Conservation (phyloP, 768 basidiomycete genomes). For the Lactarius sanguifluus region DNA sequence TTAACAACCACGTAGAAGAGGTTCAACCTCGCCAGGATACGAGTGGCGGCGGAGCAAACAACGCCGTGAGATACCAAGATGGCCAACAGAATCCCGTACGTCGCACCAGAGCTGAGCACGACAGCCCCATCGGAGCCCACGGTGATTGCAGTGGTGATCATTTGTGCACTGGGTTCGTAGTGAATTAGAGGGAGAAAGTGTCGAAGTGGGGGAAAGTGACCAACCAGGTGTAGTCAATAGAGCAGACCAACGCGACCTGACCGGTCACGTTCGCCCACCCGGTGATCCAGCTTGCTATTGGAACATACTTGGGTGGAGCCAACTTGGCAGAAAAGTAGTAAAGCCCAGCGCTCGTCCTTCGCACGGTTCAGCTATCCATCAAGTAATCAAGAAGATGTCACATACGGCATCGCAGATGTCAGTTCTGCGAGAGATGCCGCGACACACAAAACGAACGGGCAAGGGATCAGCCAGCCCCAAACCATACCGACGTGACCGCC, state of each 20-base stretch:
- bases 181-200: constrained; percentile 2
- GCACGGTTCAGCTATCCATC: background rate
- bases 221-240: constrained; percentile 71
- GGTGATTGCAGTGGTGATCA: constrained; percentile 71
- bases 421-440: constrained; percentile 74
- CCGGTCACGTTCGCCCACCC: constrained; percentile 77
- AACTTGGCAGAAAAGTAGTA: constrained; percentile 80
- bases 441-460: constrained; percentile 63
- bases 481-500: constrained; percentile 79
- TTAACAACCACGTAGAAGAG: constrained; percentile 68
- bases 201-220: constrained; percentile 21
- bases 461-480: constrained; percentile 75
- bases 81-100: constrained; percentile 64
- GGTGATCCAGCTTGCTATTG: constrained; percentile 66
- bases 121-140: constrained; percentile 56
- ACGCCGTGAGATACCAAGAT: constrained; percentile 67
- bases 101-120: constrained; percentile 56
- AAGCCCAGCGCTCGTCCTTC: constrained; percentile 72
- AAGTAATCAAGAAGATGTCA: background rate
- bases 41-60: constrained; percentile 70
- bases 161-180: constrained; percentile 52
- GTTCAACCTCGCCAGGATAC: constrained; percentile 64
- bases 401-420: constrained; percentile 71
- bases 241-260: constrained; percentile 66
- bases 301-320: constrained; percentile 59